A percentile compares a stretch with the other conserved stretches of the same genome.
These are phyloP conservation scores for Suhomyces bokatorum DNA, from an alignment of 1,139 yeast genomes.

Conservation along the genomic window DNA sequence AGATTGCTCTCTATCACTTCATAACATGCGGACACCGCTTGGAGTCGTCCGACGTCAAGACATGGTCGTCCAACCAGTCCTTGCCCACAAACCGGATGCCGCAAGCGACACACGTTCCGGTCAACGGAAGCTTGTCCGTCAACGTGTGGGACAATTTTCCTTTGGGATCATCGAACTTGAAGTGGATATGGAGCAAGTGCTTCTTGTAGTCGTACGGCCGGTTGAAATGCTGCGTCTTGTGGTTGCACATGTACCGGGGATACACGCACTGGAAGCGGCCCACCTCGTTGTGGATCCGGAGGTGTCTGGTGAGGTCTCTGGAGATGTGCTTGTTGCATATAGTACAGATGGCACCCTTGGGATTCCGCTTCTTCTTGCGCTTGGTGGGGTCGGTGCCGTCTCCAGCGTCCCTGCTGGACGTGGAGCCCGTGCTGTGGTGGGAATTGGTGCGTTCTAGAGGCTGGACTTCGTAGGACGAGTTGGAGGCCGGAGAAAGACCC, in stretches of 20 bases:
- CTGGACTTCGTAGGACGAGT: conserved; percentile 7
- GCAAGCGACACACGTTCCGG: conserved; percentile 45
- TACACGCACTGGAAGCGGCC: conserved; percentile 50
- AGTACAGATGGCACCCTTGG: conserved; percentile 43
- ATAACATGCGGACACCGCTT: conserved; percentile 11
- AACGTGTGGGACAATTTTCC: conserved; percentile 45
- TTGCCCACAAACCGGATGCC: conserved; percentile 34
- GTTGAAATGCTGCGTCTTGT: conserved; percentile 47
- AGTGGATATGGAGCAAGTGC: conserved; percentile 47
- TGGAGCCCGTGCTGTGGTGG: conserved; percentile 26
- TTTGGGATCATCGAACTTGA: conserved; percentile 45
- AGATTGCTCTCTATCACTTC: neutral
- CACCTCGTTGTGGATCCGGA: conserved; percentile 49
- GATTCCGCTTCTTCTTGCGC: conserved; percentile 30
- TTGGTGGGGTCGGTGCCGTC: conserved; percentile 12
- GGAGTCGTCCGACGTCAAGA: conserved; percentile 29
- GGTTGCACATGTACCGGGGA: conserved; percentile 44
- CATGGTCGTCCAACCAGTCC: conserved; percentile 46
- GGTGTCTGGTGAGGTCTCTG: conserved; percentile 46
- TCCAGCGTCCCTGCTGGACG: conserved; percentile 7
- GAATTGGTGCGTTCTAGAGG: conserved; percentile 18
- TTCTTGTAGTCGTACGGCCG: conserved; percentile 52
- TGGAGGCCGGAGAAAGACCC: conserved; percentile 5
- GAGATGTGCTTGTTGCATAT: conserved; percentile 46
- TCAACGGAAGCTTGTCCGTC: conserved; percentile 44